These are phyloP conservation scores for Sequoiadendron giganteum DNA, from an alignment of 75 land plant species.

Conservation along the genomic window DNA sequence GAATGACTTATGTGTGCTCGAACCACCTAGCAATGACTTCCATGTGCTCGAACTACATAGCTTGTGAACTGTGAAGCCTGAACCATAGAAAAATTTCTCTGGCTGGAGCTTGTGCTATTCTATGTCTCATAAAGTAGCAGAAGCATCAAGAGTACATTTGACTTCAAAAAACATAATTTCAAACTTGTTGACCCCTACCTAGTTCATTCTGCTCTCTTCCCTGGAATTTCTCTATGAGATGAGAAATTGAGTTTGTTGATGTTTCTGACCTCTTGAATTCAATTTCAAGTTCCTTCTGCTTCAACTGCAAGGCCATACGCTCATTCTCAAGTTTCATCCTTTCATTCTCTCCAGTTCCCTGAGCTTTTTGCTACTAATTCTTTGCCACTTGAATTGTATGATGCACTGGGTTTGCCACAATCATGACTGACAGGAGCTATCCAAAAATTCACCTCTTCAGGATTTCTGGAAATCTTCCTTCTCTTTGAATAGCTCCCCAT, in stretches of 20 bases:
- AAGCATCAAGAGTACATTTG: not conserved
- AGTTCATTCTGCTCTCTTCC: constrained; percentile 20
- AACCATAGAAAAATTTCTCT: not conserved
- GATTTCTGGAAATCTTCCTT: constrained; percentile 3
- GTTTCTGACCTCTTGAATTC: constrained; percentile 23
- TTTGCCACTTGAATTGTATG: constrained; percentile 49
- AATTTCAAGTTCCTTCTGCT: constrained; percentile 60
- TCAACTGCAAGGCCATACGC: constrained; percentile 46
- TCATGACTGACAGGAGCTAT: constrained; percentile 5
- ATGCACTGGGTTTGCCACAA: constrained; percentile 10
- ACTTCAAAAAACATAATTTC: not conserved
- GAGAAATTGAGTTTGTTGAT: constrained; percentile 16
- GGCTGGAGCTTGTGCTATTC: not conserved
- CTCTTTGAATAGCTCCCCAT: constrained; percentile 13
- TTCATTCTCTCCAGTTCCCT: constrained; percentile 72
- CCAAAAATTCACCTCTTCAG: constrained; percentile 24
- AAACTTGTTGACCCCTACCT: constrained; percentile 8
- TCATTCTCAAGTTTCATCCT: constrained; percentile 61
- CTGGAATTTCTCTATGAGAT: not conserved
- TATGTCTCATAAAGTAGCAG: not conserved
- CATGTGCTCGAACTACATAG: not conserved
- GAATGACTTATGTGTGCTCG: not conserved
- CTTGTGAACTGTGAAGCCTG: not conserved
- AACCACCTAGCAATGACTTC: not conserved
- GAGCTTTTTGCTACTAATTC: constrained; percentile 53